These are phyloP conservation scores for Rhynchospora pubera DNA, from an alignment of 176 grass and related monocot species.

Conservation along the genomic window DNA sequence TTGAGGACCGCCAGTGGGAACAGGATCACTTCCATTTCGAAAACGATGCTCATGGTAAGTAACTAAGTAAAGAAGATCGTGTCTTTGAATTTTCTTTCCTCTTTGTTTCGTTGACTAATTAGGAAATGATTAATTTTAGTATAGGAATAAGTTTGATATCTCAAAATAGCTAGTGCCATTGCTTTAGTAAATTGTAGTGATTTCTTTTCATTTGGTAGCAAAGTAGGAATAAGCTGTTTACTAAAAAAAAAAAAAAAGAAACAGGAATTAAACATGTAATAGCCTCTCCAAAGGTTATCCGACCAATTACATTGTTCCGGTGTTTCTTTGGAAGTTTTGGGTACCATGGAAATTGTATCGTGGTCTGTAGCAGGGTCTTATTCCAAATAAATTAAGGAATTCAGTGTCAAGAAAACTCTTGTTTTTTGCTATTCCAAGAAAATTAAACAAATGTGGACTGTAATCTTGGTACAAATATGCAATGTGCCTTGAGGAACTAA, in stretches of 20 bases:
- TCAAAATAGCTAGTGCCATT: not conserved
- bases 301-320: not conserved
- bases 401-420: not conserved
- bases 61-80: not conserved
- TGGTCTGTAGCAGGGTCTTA: not conserved
- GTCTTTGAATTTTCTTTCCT: not conserved
- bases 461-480: not conserved
- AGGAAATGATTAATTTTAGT: not conserved
- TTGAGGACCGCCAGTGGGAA: constrained; percentile 82
- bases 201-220: not conserved
- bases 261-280: not conserved
- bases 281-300: not conserved
- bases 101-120: not conserved
- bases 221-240: not conserved
- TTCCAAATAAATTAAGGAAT: not conserved
- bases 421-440: not conserved
- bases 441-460: not conserved
- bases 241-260: no score
- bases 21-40: constrained; percentile 53
- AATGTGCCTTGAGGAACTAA: not conserved
- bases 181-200: not conserved
- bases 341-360: not conserved
- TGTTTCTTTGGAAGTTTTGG: not conserved
- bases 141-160: not conserved
- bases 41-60: constrained; percentile 18